phyloP scores from a whole-genome alignment of 1,284 basidiomycete species.

The Cutaneotrichosporon mucoides region DNA sequence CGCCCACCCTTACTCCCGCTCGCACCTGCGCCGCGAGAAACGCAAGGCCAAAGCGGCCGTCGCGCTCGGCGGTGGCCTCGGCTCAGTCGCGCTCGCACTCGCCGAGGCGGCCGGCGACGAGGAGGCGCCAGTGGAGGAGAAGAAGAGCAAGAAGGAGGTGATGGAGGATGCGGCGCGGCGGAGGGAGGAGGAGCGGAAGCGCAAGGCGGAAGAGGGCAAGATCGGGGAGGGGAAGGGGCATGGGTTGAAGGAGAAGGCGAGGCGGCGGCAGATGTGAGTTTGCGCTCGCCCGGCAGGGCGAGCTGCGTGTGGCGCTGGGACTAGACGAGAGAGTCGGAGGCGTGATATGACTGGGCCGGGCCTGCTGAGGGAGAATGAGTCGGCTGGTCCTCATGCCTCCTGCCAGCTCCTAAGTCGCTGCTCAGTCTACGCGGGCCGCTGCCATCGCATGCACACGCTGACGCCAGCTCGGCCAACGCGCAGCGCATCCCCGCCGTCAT shows the following conservation, averaged over 20 bases:
- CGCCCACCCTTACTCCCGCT: conserved; percentile 44
- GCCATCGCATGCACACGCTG: background rate
- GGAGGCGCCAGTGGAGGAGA: background rate
- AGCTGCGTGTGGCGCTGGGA: too few species aligned
- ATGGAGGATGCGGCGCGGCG: conserved; percentile 11
- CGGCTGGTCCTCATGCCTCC: too few species aligned
- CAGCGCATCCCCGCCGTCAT: conserved; percentile 43
- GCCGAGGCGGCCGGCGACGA: conserved; percentile 15
- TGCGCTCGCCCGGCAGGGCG: too few species aligned
- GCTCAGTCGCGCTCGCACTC: conserved; percentile 34
- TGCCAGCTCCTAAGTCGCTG: too few species aligned
- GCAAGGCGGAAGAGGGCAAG: conserved; percentile 27
- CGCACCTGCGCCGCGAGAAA: conserved; percentile 43
- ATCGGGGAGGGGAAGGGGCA: conserved; percentile 42
- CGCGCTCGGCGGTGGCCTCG: conserved; percentile 29
- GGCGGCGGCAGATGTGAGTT: conserved; percentile 46
- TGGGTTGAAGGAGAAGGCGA: conserved; percentile 41
- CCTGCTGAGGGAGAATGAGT: too few species aligned
- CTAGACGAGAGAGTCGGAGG: too few species aligned
- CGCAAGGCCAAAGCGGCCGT: conserved; percentile 36
- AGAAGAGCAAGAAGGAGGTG: conserved; percentile 9
- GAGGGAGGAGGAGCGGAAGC: conserved; percentile 12
- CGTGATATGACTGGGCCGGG: too few species aligned
- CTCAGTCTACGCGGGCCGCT: too few species aligned
- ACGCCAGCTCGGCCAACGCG: conserved; percentile 30